These are phyloP conservation scores for Ceratobasidium sp. DNA, from an alignment of 1,284 basidiomycete genomes.

Conservation along the genomic window DNA sequence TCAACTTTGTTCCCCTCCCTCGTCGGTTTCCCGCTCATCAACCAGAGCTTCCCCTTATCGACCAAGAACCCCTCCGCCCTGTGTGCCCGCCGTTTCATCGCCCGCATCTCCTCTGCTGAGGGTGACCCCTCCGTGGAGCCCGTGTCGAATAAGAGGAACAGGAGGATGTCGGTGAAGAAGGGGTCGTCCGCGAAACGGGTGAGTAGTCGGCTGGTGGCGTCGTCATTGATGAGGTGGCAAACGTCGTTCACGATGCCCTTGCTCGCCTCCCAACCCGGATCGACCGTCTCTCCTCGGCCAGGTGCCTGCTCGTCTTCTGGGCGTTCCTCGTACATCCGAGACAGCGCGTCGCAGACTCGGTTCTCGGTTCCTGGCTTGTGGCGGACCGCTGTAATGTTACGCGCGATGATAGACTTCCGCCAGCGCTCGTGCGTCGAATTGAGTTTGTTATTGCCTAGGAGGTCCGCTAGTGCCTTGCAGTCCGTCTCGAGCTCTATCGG, in stretches of 20 bases:
- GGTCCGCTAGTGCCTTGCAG: slow-evolving; percentile 50
- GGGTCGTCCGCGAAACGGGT: slow-evolving; percentile 17
- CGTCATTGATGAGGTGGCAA: slow-evolving; percentile 7
- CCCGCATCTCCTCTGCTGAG: background rate
- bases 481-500: slow-evolving; percentile 50
- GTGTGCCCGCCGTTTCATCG: slow-evolving; percentile 17
- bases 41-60: slow-evolving; percentile 45
- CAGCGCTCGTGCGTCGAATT: slow-evolving; percentile 42
- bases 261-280: slow-evolving; percentile 33
- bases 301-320: slow-evolving; percentile 55
- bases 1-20: slow-evolving; percentile 47
- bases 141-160: slow-evolving; percentile 14
- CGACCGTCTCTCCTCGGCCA: slow-evolving; percentile 48
- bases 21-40: background rate
- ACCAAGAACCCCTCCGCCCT: slow-evolving; percentile 31
- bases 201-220: background rate
- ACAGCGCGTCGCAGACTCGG: slow-evolving; percentile 52
- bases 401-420: slow-evolving; percentile 41
- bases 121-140: background rate
- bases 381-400: slow-evolving; percentile 40
- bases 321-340: slow-evolving; percentile 56
- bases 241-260: slow-evolving; percentile 30
- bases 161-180: slow-evolving; percentile 31
- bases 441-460: slow-evolving; percentile 44
- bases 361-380: slow-evolving; percentile 47